Base-by-base conservation (phyloP, 257 asterid genomes). In the Ligustrum vulgare region DNA sequence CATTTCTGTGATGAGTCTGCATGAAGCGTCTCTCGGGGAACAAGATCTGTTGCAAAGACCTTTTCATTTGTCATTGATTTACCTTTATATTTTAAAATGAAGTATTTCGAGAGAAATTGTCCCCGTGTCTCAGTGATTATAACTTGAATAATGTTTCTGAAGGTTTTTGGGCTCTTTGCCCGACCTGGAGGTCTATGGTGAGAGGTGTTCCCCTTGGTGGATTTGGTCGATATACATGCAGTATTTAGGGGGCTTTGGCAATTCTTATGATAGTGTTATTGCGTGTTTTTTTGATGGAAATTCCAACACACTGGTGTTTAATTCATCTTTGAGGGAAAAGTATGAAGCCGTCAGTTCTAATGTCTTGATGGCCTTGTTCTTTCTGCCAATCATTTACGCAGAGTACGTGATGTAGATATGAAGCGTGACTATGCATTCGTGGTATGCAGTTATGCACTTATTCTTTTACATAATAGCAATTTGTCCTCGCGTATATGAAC, bases 381-480 rank as follows among this genome's bases (percentile, higher is more conserved):
- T 87, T 87, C 86, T 87, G 89, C 89, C 83, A 87, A 85, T 90
- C 90, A 82, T 87, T 87, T 87, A 73, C 88, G 90, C 92, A 85
- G 92, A 86, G 88, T 87, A 80, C 92, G 92, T 64, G 92, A 87
- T 85, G 92, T 87, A 79, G 92, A 87, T 81, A 87, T 87, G 88
- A 87, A 87, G 92, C 92, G 90, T 49, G 92, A 87, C 71, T 87
- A 85, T 82, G 92, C 92, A 43, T 87, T 87, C 32, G 90, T 87
- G 92, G 92, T 87, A 85, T 65, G 86, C 63, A 4, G 60, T 65
- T 60, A 73, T 67, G 31, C 3, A 18, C 75, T 31, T 34, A 22
- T 20, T 8, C 54, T 35, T 15, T 72, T n/a, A 33, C 23, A 69
- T 67, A 22, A 18, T 77, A n/a, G 67, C 41, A 62, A 16, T 25